Conservation (phyloP, 306 rosid genomes). For the Prinsepia uniflora region DNA sequence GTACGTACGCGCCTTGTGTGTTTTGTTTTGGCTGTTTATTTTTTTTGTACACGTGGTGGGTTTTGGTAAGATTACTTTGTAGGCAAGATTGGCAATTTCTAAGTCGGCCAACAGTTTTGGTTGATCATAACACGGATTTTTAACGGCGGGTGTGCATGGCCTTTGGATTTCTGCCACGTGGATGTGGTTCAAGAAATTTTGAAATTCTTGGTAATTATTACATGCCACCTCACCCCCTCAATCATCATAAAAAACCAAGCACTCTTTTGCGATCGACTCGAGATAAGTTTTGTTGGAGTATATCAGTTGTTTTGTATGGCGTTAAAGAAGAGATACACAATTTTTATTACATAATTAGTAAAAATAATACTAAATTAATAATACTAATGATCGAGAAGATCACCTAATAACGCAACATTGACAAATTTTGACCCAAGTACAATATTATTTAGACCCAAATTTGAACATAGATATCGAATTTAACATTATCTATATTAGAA, state of each 20-base stretch:
- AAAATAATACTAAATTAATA: too few species aligned
- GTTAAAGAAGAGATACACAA: too few species aligned
- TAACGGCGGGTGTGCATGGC: neutral
- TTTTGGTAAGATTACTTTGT: neutral
- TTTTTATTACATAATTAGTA: too few species aligned
- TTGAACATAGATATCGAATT: too few species aligned
- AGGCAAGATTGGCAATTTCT: neutral
- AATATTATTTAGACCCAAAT: too few species aligned
- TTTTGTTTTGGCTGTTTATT: too few species aligned
- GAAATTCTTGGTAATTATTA: neutral
- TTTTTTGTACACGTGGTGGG: neutral
- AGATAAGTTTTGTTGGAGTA: neutral
- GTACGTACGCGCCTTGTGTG: constrained; percentile 25
- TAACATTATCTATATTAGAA: too few species aligned
- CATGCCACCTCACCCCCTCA: neutral
- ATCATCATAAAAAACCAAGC: neutral
- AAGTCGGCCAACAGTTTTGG: neutral
- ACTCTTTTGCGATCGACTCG: neutral
- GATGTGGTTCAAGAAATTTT: neutral
- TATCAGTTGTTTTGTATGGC: neutral
- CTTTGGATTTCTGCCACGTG: neutral
- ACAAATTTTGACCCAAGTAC: too few species aligned
- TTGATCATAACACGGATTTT: neutral
- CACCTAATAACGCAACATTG: too few species aligned
- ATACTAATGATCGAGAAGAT: too few species aligned